Base-by-base conservation (phyloP, 2,329 filamentous ascomycete species). In the Talaromyces amestolkiae region DNA sequence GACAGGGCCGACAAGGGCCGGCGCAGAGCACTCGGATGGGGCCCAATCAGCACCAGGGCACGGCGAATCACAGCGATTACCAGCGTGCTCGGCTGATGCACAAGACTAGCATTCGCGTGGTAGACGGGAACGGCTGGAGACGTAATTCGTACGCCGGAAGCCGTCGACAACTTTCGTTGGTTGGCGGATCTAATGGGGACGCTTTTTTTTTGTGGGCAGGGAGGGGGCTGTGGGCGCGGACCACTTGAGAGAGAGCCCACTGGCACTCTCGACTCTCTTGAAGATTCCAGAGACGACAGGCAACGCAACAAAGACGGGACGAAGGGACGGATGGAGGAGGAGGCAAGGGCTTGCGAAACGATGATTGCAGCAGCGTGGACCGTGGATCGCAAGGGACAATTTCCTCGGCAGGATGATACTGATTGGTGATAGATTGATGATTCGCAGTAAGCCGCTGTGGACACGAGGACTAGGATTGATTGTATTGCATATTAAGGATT, bases 111-210 rank as follows among this genome's bases (percentile, higher is more conserved):
- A 58, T 66, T 66, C 64, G 64, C 64, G 64, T 66, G 64, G 64
- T 66, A 61, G 64, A 66, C 64, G 64, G 60, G 64, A 66, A 66
- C 64, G 64, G 61, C 64, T 66, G 64, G 64, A 66, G 64, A 66
- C 64, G 64, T 63, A 66, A 66, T 66, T 59, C 47, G 58, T 60
- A 61, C 56, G 47, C 56, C 45, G 63, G 54, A 53, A 49, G 63
- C 63, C 64, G 64, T 65, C 61, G 60, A 54, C 64, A 56, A 31
- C 43, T 43, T 56, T 62, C 53, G 64, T 58, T 65, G 58, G 59
- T 33, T 35, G 58, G 24, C 51, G 58, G 58, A 41, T 39, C 49
- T 58, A 22, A 53, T 56, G 49, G 58, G 64, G 47, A 65, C 45
- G 35, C 60, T 22, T 43, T 43, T 64, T 64, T 64, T 41, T 31